Percentiles rank a stretch among this genome's conserved stretches.
Evolutionary conservation across 768 basidiomycete genomes (phyloP).

Genomic region (Panus rudis): DNA sequence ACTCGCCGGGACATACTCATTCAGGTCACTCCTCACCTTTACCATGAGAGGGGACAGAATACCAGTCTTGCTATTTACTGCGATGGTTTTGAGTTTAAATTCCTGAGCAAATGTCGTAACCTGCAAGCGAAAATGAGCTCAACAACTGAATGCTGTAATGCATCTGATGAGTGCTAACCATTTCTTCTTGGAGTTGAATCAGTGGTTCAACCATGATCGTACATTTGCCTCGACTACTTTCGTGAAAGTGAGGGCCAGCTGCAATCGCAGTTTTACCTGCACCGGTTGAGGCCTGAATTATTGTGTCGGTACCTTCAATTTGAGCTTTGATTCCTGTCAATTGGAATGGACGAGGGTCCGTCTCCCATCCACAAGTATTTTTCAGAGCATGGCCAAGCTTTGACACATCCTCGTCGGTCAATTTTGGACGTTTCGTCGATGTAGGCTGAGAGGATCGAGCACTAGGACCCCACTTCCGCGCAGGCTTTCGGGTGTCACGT

Average conservation of each 20-base stretch:
- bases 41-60: constrained; percentile 21
- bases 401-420: no score
- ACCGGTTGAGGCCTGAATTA: constrained; percentile 32
- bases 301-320: constrained; percentile 22
- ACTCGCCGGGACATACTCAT: not conserved
- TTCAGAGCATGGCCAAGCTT: constrained; percentile 11
- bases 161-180: constrained; percentile 17
- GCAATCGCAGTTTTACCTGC: constrained; percentile 32
- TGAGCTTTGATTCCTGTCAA: constrained; percentile 24
- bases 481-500: constrained; percentile 11
- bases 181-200: constrained; percentile 31
- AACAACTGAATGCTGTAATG: not conserved
- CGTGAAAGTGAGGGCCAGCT: constrained; percentile 29
- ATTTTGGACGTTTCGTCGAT: no score
- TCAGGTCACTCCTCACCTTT: constrained; percentile 14
- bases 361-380: constrained; percentile 17
- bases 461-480: no score
- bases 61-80: constrained; percentile 27
- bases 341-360: constrained; percentile 22
- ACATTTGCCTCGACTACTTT: constrained; percentile 15
- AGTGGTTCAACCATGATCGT: constrained; percentile 32
- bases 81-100: constrained; percentile 24
- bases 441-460: no score
- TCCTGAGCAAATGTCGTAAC: constrained; percentile 24
- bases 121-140: not conserved